Conservation (phyloP, 108 stramenopile genomes). For the Cylindrotheca closterium region DNA sequence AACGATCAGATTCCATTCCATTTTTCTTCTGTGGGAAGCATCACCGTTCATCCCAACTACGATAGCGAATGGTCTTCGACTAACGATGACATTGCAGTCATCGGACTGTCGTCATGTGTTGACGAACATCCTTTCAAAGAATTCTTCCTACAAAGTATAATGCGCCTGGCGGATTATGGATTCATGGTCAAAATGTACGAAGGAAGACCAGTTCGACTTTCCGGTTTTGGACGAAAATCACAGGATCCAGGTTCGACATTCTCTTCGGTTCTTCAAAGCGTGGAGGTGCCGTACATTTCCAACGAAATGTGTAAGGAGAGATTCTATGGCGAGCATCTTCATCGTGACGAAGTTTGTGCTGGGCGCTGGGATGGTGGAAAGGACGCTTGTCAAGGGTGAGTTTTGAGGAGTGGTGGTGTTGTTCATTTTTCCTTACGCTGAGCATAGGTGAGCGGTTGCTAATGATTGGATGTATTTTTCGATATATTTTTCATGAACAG, state of each 20-base stretch:
- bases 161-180: constrained; percentile 21
- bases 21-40: constrained; percentile 1
- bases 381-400: constrained; percentile 52
- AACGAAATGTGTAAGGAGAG: background rate
- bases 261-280: constrained; percentile 9
- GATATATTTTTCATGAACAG: too few species aligned
- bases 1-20: constrained; percentile 19
- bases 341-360: constrained; percentile 47
- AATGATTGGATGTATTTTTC: too few species aligned
- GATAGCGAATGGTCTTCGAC: constrained; percentile 14
- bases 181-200: constrained; percentile 1
- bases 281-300: constrained; percentile 15
- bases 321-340: constrained; percentile 14
- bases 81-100: constrained; percentile 32
- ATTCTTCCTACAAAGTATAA: too few species aligned
- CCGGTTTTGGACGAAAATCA: constrained; percentile 16
- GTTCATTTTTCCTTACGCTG: too few species aligned
- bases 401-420: too few species aligned
- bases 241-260: background rate
- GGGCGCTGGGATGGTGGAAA: constrained; percentile 21
- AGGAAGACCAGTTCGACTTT: background rate
- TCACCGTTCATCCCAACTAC: constrained; percentile 17
- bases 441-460: too few species aligned
- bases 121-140: background rate
- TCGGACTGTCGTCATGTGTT: constrained; percentile 23